A percentile compares a stretch with the other conserved stretches of the same genome.
Conservation (phyloP, 306 rosid genomes). For the Cucumis melo region DNA sequence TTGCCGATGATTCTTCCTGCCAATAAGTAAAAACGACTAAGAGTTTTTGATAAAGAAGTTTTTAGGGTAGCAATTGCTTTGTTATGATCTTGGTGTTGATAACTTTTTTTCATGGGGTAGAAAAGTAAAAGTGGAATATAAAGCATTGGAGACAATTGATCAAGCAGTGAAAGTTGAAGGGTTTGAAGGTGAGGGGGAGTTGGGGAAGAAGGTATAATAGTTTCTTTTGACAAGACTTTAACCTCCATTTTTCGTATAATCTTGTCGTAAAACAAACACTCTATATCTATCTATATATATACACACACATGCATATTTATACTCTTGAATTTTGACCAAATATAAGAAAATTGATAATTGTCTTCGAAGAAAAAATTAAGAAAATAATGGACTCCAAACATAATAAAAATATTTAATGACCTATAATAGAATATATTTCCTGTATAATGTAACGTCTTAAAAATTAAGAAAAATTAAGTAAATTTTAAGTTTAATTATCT, state of each 20-base stretch:
- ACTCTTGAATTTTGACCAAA: no score
- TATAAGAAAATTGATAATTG: no score
- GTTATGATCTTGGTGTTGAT: background rate
- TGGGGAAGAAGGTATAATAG: slow-evolving; percentile 29
- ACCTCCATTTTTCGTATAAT: background rate
- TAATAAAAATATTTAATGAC: no score
- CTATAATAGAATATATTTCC: no score
- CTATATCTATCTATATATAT: no score
- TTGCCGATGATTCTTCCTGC: slow-evolving; percentile 23
- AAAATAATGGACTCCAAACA: no score
- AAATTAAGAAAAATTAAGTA: no score
- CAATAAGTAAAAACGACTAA: slow-evolving; percentile 27
- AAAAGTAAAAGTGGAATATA: slow-evolving; percentile 25
- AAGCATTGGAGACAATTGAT: slow-evolving; percentile 30
- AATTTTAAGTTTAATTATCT: no score
- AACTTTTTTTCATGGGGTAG: background rate
- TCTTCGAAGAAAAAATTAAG: no score
- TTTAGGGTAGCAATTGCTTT: slow-evolving; percentile 15
- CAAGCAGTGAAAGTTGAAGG: slow-evolving; percentile 31
- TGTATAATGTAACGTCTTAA: no score
- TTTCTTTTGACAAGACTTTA: slow-evolving; percentile 21
- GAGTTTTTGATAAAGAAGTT: slow-evolving; percentile 29
- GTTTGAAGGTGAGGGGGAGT: slow-evolving; percentile 31
- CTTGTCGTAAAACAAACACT: no score
- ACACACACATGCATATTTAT: no score